Conservation (phyloP, 139 green algal genomes). For the Chlorella sp. region DNA sequence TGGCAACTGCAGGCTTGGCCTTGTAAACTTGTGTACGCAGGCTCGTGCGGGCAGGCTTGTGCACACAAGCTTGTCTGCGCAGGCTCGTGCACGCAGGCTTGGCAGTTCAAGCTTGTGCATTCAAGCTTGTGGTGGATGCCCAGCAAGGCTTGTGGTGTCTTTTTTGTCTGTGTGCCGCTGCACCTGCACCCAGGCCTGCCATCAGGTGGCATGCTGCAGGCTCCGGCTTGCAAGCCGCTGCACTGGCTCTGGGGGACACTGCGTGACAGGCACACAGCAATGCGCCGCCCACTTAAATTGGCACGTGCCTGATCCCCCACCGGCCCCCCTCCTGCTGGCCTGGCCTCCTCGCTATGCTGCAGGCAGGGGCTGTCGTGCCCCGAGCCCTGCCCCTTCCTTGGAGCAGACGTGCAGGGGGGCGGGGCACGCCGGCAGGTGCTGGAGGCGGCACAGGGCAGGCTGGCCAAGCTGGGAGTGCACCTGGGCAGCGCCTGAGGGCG, state of each 20-base stretch:
- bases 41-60: neutral
- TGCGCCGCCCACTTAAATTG: too few species aligned
- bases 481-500: neutral
- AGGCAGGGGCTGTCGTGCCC: neutral
- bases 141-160: too few species aligned
- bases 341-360: neutral
- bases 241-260: too few species aligned
- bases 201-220: too few species aligned
- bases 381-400: neutral
- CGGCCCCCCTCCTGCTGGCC: too few species aligned
- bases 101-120: neutral
- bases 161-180: too few species aligned
- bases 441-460: neutral
- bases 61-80: neutral
- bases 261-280: neutral
- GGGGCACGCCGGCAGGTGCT: neutral
- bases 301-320: neutral
- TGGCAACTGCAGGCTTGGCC: neutral
- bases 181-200: too few species aligned
- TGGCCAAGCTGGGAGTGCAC: slow-evolving; percentile 8
- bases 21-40: too few species aligned
- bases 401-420: neutral
- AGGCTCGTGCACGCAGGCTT: neutral
- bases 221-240: too few species aligned
- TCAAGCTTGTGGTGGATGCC: too few species aligned